phyloP scores from a whole-genome alignment of 768 basidiomycete genomes.

The Agaricus blazei region DNA sequence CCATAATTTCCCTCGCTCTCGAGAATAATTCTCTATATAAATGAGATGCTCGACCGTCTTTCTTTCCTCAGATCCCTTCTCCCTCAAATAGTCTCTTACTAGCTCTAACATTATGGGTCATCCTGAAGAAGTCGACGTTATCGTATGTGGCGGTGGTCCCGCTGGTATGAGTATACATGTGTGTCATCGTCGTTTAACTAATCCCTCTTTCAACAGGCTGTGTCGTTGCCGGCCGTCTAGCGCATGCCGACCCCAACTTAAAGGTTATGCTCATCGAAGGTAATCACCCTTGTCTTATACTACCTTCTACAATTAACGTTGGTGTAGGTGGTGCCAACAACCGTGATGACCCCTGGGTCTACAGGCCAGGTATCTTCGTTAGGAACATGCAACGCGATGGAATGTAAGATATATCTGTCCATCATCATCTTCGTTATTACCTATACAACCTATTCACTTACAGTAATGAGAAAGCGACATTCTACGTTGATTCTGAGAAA shows the following conservation, averaged over 20 bases:
- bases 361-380: slow-evolving; percentile 64
- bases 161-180: slow-evolving; percentile 33
- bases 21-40: too few relatives aligned
- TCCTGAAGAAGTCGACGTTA: slow-evolving; percentile 69
- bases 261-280: slow-evolving; percentile 78
- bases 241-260: slow-evolving; percentile 65
- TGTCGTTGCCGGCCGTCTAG: slow-evolving; percentile 64
- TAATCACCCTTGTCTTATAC: slow-evolving; percentile 14
- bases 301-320: background rate
- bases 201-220: slow-evolving; percentile 33
- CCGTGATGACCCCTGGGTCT: slow-evolving; percentile 72
- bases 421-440: background rate
- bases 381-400: slow-evolving; percentile 70
- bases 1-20: too few relatives aligned
- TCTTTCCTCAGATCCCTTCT: slow-evolving; percentile 64
- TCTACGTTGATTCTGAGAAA: slow-evolving; percentile 58
- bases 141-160: slow-evolving; percentile 65
- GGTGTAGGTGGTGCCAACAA: slow-evolving; percentile 63
- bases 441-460: background rate
- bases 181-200: too few relatives aligned
- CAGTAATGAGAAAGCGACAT: slow-evolving; percentile 71
- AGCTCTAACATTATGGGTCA: slow-evolving; percentile 33
- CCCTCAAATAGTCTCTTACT: slow-evolving; percentile 53
- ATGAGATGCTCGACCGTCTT: background rate
- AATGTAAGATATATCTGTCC: slow-evolving; percentile 37